A percentile compares a stretch with the other conserved stretches of the same genome.
Conservation (phyloP, 257 asterid species). For the Rehmannia glutinosa region DNA sequence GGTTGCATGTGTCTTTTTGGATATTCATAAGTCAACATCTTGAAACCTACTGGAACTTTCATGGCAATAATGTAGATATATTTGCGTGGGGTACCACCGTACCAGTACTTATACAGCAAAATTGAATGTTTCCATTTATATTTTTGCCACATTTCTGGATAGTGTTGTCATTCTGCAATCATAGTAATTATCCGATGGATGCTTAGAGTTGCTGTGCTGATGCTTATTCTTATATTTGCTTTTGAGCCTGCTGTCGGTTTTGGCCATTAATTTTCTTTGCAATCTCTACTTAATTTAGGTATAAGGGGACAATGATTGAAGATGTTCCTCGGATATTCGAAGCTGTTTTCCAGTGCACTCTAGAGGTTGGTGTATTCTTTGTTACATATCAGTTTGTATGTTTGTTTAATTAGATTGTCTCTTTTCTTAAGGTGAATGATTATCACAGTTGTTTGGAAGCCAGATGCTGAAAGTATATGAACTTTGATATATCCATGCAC, state of each 20-base stretch:
- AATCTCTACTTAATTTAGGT: slow-evolving; percentile 37
- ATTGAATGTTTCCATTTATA: background rate
- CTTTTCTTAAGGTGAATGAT: background rate
- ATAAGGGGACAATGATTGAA: slow-evolving; percentile 76
- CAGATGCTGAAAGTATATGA: background rate
- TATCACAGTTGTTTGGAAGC: background rate
- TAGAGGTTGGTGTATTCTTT: slow-evolving; percentile 57
- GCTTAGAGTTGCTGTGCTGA: background rate
- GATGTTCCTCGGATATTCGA: slow-evolving; percentile 89
- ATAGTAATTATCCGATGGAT: background rate
- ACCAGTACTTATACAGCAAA: background rate
- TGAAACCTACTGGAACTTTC: background rate
- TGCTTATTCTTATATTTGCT: background rate
- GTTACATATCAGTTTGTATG: background rate
- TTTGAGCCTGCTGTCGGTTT: slow-evolving; percentile 6
- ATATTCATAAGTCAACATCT: background rate
- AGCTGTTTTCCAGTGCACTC: slow-evolving; percentile 89
- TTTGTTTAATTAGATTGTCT: background rate
- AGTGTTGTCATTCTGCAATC: background rate
- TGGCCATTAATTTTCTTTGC: background rate
- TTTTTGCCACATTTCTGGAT: background rate
- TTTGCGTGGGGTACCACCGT: background rate
- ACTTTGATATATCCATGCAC: background rate
- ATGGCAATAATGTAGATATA: background rate
- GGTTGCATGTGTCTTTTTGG: background rate